Evolutionary conservation across 257 asterid species (phyloP).

Genomic region (Solanum chaucha): DNA sequence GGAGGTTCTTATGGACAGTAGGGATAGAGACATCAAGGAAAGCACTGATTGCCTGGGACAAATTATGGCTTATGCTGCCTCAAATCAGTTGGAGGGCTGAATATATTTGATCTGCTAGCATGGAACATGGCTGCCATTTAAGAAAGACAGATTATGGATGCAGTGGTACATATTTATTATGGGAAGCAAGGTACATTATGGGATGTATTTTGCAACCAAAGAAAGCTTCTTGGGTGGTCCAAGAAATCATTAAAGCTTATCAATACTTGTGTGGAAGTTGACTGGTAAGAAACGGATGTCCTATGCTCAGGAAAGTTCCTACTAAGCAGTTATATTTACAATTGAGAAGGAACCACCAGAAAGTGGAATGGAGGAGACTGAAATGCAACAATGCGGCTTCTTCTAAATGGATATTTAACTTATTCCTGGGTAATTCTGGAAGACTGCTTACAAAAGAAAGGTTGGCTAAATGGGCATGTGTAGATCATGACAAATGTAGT

Average conservation of each 20-base stretch:
- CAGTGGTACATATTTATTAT: neutral
- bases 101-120: neutral
- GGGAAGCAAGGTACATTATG: neutral
- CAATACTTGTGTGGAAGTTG: neutral
- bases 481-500: no score
- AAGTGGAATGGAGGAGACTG: no score
- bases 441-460: no score
- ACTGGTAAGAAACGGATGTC: neutral
- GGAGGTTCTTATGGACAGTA: neutral
- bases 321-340: no score
- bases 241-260: neutral
- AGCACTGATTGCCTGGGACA: neutral
- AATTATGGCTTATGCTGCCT: neutral
- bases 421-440: no score
- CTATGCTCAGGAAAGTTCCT: no score
- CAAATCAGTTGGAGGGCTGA: neutral
- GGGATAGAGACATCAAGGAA: neutral
- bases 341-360: no score
- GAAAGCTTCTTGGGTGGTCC: neutral
- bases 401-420: no score
- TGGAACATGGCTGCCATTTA: neutral
- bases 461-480: no score
- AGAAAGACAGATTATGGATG: neutral
- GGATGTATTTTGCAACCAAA: neutral
- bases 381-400: no score